Conservation (phyloP, 805 yeast species). For the Schizosaccharomyces cryophilus region DNA sequence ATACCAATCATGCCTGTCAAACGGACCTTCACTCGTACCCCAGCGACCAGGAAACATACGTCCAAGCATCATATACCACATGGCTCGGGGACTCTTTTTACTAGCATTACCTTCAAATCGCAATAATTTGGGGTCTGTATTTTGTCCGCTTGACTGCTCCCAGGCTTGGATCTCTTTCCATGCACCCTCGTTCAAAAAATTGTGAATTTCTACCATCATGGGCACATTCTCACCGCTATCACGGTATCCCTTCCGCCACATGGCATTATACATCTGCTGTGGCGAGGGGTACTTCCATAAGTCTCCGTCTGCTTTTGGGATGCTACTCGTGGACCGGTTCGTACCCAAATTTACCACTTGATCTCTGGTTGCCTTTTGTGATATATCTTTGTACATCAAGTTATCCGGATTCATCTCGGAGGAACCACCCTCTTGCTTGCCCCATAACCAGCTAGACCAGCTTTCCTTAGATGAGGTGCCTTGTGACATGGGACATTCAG, state of each 20-base stretch:
- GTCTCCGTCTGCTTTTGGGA: constrained; percentile 51
- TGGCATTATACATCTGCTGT: constrained; percentile 95
- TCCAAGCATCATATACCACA: constrained; percentile 37
- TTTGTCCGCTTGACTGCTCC: constrained; percentile 50
- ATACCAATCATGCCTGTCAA: constrained; percentile 97
- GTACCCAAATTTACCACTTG: constrained; percentile 61
- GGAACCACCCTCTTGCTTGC: neutral
- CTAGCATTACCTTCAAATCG: constrained; percentile 84
- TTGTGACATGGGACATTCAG: too few relatives aligned
- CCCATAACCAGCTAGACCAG: neutral
- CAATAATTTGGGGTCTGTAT: constrained; percentile 45
- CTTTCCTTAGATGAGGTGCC: neutral
- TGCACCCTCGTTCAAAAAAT: constrained; percentile 87
- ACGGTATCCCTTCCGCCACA: constrained; percentile 78
- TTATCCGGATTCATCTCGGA: constrained; percentile 46
- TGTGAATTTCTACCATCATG: constrained; percentile 90
- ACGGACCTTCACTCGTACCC: constrained; percentile 53
- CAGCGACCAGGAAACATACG: constrained; percentile 46
- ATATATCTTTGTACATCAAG: constrained; percentile 61
- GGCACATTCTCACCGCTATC: constrained; percentile 86
- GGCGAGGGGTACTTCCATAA: constrained; percentile 98
- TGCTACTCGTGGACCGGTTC: constrained; percentile 57
- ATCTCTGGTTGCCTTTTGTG: constrained; percentile 42
- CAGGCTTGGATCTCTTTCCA: constrained; percentile 85
- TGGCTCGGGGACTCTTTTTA: constrained; percentile 68